Evolutionary conservation across 1,284 basidiomycete genomes (phyloP).

Genomic region (Bondarzewia mesenterica): DNA sequence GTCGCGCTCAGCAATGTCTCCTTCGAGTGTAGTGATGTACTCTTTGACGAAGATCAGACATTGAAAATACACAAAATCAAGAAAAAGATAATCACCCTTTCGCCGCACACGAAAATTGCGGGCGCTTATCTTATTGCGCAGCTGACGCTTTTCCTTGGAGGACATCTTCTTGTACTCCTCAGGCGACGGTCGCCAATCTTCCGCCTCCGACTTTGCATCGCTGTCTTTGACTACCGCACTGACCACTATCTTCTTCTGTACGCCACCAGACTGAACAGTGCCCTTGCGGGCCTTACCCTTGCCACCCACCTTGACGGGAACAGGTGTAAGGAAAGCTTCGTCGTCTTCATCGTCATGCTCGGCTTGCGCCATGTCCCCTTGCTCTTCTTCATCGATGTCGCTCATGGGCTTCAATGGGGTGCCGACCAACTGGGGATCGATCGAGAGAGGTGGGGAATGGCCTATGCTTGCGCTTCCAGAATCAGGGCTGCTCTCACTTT

Average conservation of each 20-base stretch:
- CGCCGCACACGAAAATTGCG: conserved; percentile 89
- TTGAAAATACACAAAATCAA: conserved; percentile 9
- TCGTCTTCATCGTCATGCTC: conserved; percentile 21
- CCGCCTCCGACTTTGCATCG: conserved; percentile 45
- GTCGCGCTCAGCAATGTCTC: conserved; percentile 90
- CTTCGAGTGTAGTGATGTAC: conserved; percentile 90
- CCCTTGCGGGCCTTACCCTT: conserved; percentile 59
- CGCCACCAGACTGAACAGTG: conserved; percentile 65
- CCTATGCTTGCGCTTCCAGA: conserved; percentile 14
- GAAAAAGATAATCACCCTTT: conserved; percentile 53
- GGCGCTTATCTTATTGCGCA: conserved; percentile 95
- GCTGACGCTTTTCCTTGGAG: conserved; percentile 93
- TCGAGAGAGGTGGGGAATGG: conserved; percentile 27
- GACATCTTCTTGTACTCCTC: conserved; percentile 96
- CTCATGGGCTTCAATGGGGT: conserved; percentile 31
- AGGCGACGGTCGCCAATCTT: conserved; percentile 77
- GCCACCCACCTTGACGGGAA: conserved; percentile 48
- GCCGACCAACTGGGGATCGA: conserved; percentile 46
- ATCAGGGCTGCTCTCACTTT: conserved; percentile 18
- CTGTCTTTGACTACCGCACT: conserved; percentile 24
- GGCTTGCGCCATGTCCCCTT: conserved; percentile 17
- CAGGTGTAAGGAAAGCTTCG: conserved; percentile 1
- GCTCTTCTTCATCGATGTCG: conserved; percentile 20
- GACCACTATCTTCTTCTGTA: conserved; percentile 51
- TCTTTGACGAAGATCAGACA: conserved; percentile 39